These are phyloP conservation scores for Fusarium papillatum DNA, from an alignment of 2,329 filamentous ascomycete genomes.

Conservation along the genomic window DNA sequence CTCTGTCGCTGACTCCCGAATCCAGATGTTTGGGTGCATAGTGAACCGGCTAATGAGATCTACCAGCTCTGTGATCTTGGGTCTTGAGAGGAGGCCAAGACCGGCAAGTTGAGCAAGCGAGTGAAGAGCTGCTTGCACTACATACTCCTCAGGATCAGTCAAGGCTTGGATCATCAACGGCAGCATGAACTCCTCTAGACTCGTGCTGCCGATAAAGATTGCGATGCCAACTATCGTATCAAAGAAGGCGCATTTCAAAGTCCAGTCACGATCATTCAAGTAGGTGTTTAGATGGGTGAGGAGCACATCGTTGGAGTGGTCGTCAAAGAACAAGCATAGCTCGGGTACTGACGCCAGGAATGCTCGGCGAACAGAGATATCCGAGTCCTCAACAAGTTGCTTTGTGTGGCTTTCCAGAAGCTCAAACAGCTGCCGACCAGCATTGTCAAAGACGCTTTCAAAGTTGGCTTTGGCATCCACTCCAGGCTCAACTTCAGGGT, in stretches of 20 bases:
- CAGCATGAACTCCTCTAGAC: conserved; percentile 93
- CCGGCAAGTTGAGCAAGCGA: conserved; percentile 91
- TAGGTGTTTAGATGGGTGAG: conserved; percentile 97
- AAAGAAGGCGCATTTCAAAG: conserved; percentile 96
- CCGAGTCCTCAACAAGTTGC: conserved; percentile 86
- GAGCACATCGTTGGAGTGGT: conserved; percentile 96
- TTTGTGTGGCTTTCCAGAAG: conserved; percentile 93
- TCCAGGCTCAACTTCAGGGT: conserved; percentile 84
- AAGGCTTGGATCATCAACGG: conserved; percentile 96
- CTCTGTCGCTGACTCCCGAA: conserved; percentile 88
- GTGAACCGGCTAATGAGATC: conserved; percentile 88
- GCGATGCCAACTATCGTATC: conserved; percentile 95
- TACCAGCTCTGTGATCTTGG: conserved; percentile 89
- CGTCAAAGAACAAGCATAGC: conserved; percentile 94
- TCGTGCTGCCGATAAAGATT: conserved; percentile 89
- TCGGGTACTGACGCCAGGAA: conserved; percentile 94
- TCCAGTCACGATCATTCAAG: conserved; percentile 96
- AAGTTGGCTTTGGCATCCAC: conserved; percentile 77
- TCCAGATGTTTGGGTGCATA: conserved; percentile 96
- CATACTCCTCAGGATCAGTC: conserved; percentile 93
- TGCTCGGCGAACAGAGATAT: conserved; percentile 88
- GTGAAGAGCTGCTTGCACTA: conserved; percentile 90
- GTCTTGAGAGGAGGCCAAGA: conserved; percentile 87
- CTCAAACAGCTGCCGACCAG: conserved; percentile 85
- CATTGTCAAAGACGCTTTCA: conserved; percentile 88